Conservation (phyloP, 1,284 basidiomycete genomes). For the Phylloboletellus chloephorus region DNA sequence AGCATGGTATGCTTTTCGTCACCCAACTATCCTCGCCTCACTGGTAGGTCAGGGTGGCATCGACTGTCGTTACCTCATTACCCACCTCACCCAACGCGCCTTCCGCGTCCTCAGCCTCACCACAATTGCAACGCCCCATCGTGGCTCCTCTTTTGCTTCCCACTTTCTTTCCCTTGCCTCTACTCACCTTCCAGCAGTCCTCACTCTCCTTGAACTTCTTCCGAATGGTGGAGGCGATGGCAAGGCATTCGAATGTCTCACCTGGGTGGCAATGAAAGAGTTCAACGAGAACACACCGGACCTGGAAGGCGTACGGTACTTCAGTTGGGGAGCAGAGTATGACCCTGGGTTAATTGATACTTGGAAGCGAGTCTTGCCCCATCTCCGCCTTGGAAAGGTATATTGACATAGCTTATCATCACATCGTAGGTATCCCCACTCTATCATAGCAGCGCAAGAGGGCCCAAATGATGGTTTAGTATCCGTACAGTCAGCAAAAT, state of each 20-base stretch:
- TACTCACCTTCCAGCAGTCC: slow-evolving; percentile 55
- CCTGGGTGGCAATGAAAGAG: slow-evolving; percentile 76
- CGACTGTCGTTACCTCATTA: slow-evolving; percentile 84
- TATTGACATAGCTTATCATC: not conserved
- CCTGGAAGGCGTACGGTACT: slow-evolving; percentile 74
- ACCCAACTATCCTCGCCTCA: slow-evolving; percentile 9
- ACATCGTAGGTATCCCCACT: slow-evolving; percentile 66
- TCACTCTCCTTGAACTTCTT: slow-evolving; percentile 69
- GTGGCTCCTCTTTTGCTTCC: slow-evolving; percentile 90
- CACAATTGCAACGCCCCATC: slow-evolving; percentile 91
- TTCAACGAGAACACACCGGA: slow-evolving; percentile 88
- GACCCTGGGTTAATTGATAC: slow-evolving; percentile 85
- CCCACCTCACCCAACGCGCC: slow-evolving; percentile 60
- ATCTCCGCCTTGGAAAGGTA: not conserved
- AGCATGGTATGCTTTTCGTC: slow-evolving; percentile 65
- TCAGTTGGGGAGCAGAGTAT: slow-evolving; percentile 89
- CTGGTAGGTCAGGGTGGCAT: slow-evolving; percentile 68
- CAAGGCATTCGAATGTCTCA: slow-evolving; percentile 84
- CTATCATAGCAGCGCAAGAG: slow-evolving; percentile 81
- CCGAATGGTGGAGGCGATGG: slow-evolving; percentile 84
- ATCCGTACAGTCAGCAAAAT: slow-evolving; percentile 76
- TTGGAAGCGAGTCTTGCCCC: slow-evolving; percentile 56
- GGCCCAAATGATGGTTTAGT: slow-evolving; percentile 92
- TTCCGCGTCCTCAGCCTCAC: slow-evolving; percentile 78
- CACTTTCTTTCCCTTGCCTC: slow-evolving; percentile 84